phyloP scores from a whole-genome alignment of 495 filamentous ascomycete genomes.

The Tuber magnatum region DNA sequence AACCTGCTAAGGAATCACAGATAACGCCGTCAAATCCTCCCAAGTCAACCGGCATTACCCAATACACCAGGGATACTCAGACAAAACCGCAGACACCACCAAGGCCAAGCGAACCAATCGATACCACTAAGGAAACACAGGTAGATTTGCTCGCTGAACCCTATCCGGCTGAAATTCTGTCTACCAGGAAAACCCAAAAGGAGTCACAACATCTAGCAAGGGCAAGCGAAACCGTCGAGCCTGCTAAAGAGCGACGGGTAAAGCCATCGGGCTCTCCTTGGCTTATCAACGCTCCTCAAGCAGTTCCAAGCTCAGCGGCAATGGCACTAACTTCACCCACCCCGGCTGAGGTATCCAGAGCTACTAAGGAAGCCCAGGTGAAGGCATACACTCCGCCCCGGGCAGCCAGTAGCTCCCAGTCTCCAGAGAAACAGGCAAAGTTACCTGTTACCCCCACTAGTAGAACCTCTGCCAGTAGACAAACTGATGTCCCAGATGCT shows the following conservation, averaged over 20 bases:
- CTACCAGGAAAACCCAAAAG: neutral
- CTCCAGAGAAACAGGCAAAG: neutral
- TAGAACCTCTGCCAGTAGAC: neutral
- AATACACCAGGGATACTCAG: neutral
- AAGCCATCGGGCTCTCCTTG: neutral
- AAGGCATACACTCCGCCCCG: neutral
- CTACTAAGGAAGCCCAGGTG: neutral
- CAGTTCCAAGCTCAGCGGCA: neutral
- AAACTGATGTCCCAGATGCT: neutral
- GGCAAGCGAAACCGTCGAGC: neutral
- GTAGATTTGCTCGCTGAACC: neutral
- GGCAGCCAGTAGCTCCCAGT: neutral
- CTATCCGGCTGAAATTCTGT: neutral
- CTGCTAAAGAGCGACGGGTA: neutral
- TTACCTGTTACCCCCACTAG: neutral
- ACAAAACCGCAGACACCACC: neutral
- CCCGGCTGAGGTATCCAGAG: neutral
- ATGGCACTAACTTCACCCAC: neutral
- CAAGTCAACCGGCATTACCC: neutral
- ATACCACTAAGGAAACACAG: neutral
- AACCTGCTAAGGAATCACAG: constrained; percentile 5
- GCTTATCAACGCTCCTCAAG: neutral
- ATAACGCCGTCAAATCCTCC: neutral
- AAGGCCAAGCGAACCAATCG: neutral
- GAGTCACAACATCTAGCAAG: neutral